Evolutionary conservation across 768 basidiomycete genomes (phyloP), one percentile per base, ranked within the genome.

Genomic region (Pholiota conissans): DNA sequence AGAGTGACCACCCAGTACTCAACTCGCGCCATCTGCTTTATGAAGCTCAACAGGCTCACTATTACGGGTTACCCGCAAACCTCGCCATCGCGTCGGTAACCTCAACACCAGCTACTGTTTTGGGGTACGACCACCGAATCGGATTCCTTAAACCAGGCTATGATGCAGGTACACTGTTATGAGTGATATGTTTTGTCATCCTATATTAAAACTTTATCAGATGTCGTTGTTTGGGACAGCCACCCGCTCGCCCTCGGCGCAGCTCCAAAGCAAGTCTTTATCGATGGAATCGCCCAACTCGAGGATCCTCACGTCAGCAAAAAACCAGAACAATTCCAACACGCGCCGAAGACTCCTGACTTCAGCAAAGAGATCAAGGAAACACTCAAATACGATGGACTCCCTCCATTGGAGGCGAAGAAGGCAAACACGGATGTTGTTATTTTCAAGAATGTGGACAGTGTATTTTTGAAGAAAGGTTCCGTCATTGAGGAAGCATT

Each of bases 211-310:
- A n/a, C n/a, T n/a, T 16, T 24, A 53, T 26, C 35, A 76, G 88
- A 93, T 68, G 45, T 91, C 49, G 86, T 92, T 13, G 65, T 91
- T 2, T 89, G 87, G 87, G 87, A 89, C 63, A 84, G 82, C 34
- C 90, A 92, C 70, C 92, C 92, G 1, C 78, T 95, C 14, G 75
- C 84, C 0, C 75, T 94, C 10, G 90, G 90, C 20, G 90, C 91
- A 20, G 86, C 90, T 0, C 91, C 91, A 3, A 77, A 79, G 49
- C 91, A 93, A 74, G 90, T 91, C 8, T 92, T 81, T 72, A 91
- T 94, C 58, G 93, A 95, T 62, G 93, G 93, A 3, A 87, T 94
- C 57, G 67, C 88, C 0, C 93, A 95, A 64, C 63, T 89, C 2
- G 65, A 74, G 45, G 64, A 71, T 10, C 82, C 85, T 0, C 66